Percentiles rank a stretch among this genome's conserved stretches.
Conservation (phyloP, 192 early-diverging fungal species). For the Martensiomyces pterosporus region DNA sequence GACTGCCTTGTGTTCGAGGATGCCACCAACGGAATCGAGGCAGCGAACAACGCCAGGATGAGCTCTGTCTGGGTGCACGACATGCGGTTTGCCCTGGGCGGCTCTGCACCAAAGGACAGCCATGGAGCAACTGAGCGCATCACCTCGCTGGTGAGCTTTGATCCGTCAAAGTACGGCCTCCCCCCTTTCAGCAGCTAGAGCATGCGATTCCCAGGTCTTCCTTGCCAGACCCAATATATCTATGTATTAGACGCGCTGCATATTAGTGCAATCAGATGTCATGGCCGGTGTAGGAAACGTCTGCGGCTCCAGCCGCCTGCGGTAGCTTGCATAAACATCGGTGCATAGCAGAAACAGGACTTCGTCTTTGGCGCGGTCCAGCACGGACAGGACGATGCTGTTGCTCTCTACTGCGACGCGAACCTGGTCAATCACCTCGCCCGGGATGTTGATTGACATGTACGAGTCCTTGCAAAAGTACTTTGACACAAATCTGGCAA, state of each 20-base stretch:
- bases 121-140: conserved; percentile 58
- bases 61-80: conserved; percentile 88
- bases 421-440: conserved; percentile 12
- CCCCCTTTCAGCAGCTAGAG: conserved; percentile 44
- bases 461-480: conserved; percentile 24
- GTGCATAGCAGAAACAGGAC: conserved; percentile 42
- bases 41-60: conserved; percentile 80
- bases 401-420: conserved; percentile 21
- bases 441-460: conserved; percentile 35
- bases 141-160: conserved; percentile 62
- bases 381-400: conserved; percentile 24
- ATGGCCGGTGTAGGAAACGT: no score
- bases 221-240: no score
- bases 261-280: no score
- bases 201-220: no score
- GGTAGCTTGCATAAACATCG: conserved; percentile 29
- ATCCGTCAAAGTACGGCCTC: conserved; percentile 60
- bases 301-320: conserved; percentile 15
- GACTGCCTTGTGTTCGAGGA: conserved; percentile 94
- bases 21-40: conserved; percentile 73
- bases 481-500: conserved; percentile 21
- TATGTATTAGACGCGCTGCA: no score
- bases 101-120: conserved; percentile 30
- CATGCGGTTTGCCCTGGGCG: conserved; percentile 50
- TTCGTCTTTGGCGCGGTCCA: conserved; percentile 46